Conservation (phyloP, 805 yeast species). For the Candida qinlingensis region DNA sequence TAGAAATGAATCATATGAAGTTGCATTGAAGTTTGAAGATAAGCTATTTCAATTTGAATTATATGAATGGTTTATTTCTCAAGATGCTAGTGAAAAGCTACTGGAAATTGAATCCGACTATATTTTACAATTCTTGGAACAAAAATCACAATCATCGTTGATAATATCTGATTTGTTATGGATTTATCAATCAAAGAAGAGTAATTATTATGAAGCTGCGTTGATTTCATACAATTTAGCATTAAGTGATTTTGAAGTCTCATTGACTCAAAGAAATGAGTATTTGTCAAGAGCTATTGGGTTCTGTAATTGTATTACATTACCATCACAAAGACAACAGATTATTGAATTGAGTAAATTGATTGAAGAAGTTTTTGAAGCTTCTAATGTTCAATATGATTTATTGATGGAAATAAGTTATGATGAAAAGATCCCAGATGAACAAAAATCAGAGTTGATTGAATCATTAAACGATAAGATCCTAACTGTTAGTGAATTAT, state of each 20-base stretch:
- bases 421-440: conserved; percentile 45
- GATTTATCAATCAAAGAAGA: conserved; percentile 82
- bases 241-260: conserved; percentile 62
- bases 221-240: conserved; percentile 70
- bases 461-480: conserved; percentile 58
- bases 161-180: conserved; percentile 80
- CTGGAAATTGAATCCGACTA: conserved; percentile 78
- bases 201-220: conserved; percentile 79
- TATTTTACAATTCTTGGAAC: conserved; percentile 71
- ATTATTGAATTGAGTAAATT: conserved; percentile 64
- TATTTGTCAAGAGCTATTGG: conserved; percentile 89
- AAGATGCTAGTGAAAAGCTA: conserved; percentile 71
- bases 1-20: conserved; percentile 67
- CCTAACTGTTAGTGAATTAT: conserved; percentile 68
- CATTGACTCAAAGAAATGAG: conserved; percentile 73
- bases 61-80: conserved; percentile 85
- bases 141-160: conserved; percentile 55
- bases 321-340: conserved; percentile 70
- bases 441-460: conserved; percentile 45
- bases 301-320: conserved; percentile 79
- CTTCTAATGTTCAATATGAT: conserved; percentile 75
- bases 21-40: conserved; percentile 71
- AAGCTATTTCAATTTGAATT: conserved; percentile 86
- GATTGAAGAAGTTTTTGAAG: conserved; percentile 77
- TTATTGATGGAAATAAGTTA: conserved; percentile 37